phyloP scores from a whole-genome alignment of 192 early-diverging fungal species.

The Endogone sp. region DNA sequence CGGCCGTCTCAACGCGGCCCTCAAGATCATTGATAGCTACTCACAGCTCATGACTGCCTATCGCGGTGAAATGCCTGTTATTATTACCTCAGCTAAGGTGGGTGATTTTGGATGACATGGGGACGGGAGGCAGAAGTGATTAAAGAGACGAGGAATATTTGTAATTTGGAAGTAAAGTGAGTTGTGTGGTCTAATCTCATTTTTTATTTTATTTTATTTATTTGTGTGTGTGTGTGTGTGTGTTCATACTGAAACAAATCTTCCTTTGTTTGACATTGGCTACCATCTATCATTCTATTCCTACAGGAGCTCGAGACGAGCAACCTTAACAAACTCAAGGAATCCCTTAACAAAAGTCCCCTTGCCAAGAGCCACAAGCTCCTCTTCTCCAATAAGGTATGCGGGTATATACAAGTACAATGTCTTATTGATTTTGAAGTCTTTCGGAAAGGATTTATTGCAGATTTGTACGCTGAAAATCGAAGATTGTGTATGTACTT shows the following conservation, averaged over 20 bases:
- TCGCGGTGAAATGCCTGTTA: conserved; percentile 83
- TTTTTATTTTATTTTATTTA: too few species aligned
- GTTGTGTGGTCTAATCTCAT: not conserved
- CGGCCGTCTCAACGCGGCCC: conserved; percentile 83
- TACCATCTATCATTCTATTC: conserved; percentile 3
- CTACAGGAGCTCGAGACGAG: conserved; percentile 75
- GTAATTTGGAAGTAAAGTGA: too few species aligned
- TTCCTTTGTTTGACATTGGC: not conserved
- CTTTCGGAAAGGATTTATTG: too few species aligned
- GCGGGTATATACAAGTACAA: too few species aligned
- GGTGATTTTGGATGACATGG: conserved; percentile 3
- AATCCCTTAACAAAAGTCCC: conserved; percentile 58
- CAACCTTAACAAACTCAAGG: conserved; percentile 53
- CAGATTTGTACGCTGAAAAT: too few species aligned
- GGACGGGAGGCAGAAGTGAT: not conserved
- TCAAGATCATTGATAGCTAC: conserved; percentile 78
- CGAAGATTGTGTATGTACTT: conserved; percentile 5
- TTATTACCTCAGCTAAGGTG: conserved; percentile 88
- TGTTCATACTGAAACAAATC: too few species aligned
- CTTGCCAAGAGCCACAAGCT: conserved; percentile 81
- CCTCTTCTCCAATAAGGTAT: conserved; percentile 80
- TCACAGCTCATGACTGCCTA: conserved; percentile 81
- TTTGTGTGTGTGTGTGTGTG: too few species aligned
- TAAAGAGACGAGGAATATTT: not conserved
- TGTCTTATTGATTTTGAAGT: not conserved